Evolutionary conservation across 108 stramenopile species (phyloP), one percentile per base, ranked within the genome.

Genomic region (Bacterosira constricta): DNA sequence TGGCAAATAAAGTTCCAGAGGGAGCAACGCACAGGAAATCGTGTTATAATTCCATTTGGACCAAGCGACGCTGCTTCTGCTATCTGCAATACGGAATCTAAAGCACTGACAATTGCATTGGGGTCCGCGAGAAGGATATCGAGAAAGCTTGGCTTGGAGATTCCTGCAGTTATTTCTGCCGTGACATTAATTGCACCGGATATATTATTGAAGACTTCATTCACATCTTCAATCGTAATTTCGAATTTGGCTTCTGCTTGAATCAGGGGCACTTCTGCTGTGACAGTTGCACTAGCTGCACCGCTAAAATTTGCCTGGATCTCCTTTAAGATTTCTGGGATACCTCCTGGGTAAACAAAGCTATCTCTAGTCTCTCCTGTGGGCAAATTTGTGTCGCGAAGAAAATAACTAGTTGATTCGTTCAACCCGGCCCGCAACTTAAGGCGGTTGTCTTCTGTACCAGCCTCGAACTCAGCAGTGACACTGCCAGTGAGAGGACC

Each of bases 391-490:
- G 20, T 35, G 20, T 61, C 29, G 32, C 46, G 38, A 45, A 57
- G 51, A 38, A 80, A 47, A 44, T 69, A 74, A 46, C n/a, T 80
- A 80, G 58, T 80, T 80, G 50, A 69, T 20, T n/a, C n/a, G 30
- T 74, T 41, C 12, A 80, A 62, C 17, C 79, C 73, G 38, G 69
- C 36, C n/a, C 18, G 12, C 17, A 80, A 44, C 26, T 3, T 47
- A 12, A 80, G 35, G 15, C 47, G 66, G 20, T 64, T 27, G 4
- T 60, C 73, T 36, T 62, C 35, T 29, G 50, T 74, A 38, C 65
- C 72, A 11, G 65, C 62, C 15, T 5, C 34, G 30, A 68, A 53
- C 1, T 37, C 23, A 1, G 42, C 58, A 63, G 34, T 37, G 3
- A 80, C 65, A 47, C 25, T 23, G 6, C 63, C 79, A 13, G 39